A percentile compares a stretch with the other conserved stretches of the same genome.
These are phyloP conservation scores for Phytophthora uliginosa DNA, from an alignment of 352 stramenopile genomes.

Conservation along the genomic window DNA sequence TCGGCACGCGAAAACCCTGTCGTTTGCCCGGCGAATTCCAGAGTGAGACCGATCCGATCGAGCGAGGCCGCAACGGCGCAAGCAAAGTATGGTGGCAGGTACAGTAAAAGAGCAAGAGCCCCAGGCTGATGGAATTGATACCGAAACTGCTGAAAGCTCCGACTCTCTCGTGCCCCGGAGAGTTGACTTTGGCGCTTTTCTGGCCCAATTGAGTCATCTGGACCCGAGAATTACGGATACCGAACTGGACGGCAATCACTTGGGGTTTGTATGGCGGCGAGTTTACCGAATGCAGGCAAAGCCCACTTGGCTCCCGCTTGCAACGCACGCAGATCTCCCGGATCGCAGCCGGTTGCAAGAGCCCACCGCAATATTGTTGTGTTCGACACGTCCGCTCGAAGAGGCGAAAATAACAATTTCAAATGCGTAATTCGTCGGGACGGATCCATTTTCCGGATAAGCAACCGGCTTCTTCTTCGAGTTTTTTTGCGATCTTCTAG, in stretches of 20 bases:
- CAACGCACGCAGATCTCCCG: constrained; percentile 29
- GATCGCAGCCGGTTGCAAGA: constrained; percentile 25
- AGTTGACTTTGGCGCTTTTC: constrained; percentile 14
- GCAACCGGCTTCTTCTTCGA: background rate
- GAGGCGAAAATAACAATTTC: constrained; percentile 3
- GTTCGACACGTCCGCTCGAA: constrained; percentile 13
- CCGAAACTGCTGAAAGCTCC: constrained; percentile 35
- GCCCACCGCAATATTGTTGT: constrained; percentile 1
- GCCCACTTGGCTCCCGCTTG: constrained; percentile 21
- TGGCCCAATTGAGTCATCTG: constrained; percentile 6
- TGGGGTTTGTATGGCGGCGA: background rate
- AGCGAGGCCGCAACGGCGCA: constrained; percentile 16
- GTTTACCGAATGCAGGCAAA: constrained; percentile 11
- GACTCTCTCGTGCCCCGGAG: constrained; percentile 28
- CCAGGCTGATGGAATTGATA: constrained; percentile 27
- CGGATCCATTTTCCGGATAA: constrained; percentile 31
- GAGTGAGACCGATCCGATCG: constrained; percentile 36
- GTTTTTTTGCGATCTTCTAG: constrained; percentile 5
- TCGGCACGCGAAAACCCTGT: constrained; percentile 17
- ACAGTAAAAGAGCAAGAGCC: constrained; percentile 21
- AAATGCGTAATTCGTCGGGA: background rate
- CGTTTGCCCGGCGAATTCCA: constrained; percentile 29
- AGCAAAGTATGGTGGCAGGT: constrained; percentile 1
- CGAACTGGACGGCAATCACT: constrained; percentile 7
- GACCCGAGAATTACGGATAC: constrained; percentile 27